Evolutionary conservation across 805 yeast species (phyloP), one percentile per base, ranked within the genome.

Genomic region (Metschnikowia shivogae): DNA sequence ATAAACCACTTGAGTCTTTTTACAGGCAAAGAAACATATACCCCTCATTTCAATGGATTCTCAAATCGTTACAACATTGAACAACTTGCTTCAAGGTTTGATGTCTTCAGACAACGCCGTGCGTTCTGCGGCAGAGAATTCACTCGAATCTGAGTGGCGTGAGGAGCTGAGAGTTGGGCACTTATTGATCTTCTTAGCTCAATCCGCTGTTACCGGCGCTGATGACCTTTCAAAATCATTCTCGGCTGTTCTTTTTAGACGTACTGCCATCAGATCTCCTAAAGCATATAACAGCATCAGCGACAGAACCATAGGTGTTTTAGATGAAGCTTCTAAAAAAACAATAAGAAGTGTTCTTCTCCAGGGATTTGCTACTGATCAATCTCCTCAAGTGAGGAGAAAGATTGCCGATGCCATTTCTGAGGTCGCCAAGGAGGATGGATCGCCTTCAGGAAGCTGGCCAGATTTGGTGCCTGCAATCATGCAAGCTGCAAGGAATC

Each of bases 331-430:
- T 6, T 84, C 82, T 2, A 73, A 80, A 47, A 63, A 58, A 32
- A 85, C 84, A 58, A 80, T 92, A 42, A 80, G 95, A 53, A 55
- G 70, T 13, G 72, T 80, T 19, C 74, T 92, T 32, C 72, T 90
- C 53, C 76, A 76, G 47, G 98, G 97, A 12, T 88, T 92, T 57
- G 61, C 78, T 3, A 62, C 80, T 9, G 82, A 75, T 48, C 88
- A 84, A 61, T 70, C 85, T n/a, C 80, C 80, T 49, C 80, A 78
- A 50, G 89, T 89, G 28, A 82, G 97, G 61, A 97, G 92, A 64
- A 93, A 92, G 61, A 70, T 93, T 39, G 83, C 97, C 2, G 99
- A 93, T 70, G 95, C 96, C 7, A 84, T 93, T 39, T 87, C 97
- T 1, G 98, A 90, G 65, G 80, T 92, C 37, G 95, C 97, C 1